Evolutionary conservation across 306 rosid species (phyloP), one percentile per base, ranked within the genome.

Genomic region (Ammopiptanthus mongolicus): DNA sequence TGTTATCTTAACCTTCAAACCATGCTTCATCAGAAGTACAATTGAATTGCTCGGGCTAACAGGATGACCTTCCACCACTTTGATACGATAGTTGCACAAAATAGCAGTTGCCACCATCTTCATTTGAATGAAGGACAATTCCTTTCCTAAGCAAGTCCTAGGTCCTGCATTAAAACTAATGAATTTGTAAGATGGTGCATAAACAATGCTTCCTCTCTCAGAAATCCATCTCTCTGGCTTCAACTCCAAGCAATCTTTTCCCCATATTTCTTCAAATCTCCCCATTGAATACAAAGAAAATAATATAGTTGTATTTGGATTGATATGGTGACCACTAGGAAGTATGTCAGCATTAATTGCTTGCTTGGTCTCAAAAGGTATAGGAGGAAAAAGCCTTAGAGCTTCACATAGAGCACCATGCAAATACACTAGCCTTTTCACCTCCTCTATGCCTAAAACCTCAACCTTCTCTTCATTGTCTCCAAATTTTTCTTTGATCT

Each of bases 171-270:
- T 87, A 50, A 85, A 90, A 8, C 76, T 65, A 8, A 74, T 12
- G 67, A 85, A 87, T 12, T 87, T 87, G 64, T 85, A 83, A 25
- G 91, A 80, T 0, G 95, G 88, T 0, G 29, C 82, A 22, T 82
- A 34, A 28, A 79, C 61, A 5, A 75, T 39, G 0, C 66, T 39
- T 15, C 87, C 90, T 47, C 29, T 33, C 4, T 81, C 63, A 0
- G 86, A 77, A 0, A 89, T 84, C 95, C 90, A 89, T 18, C 95
- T 81, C 78, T 87, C 92, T 9, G 96, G 92, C 75, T 84, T 90
- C 60, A 87, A 87, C 23, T 90, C 96, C 21, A 59, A 11, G 42
- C 82, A 81, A 65, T 90, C 92, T 34, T 75, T 3, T 4, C 90
- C 95, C 92, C 92, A 87, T 22, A 82, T 66, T 1, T 55, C 67